Percentiles rank a stretch among this genome's conserved stretches.
phyloP scores from a whole-genome alignment of 78 protist genomes.

The Dictyostelium discoideum region dicty_2.7 NC_007089.4:5001001-5001500 shows the following conservation, averaged over 20 bases:
- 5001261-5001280: neutral
- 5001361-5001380: neutral
- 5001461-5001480: neutral
- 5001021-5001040: slow-evolving; percentile 21
- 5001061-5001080: slow-evolving; percentile 45
- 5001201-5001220: neutral
- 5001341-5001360: neutral
- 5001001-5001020: neutral
- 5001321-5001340: neutral
- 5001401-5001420: neutral
- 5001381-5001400: neutral
- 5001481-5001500: neutral
- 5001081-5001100: slow-evolving; percentile 56
- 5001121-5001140: neutral
- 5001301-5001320: neutral
- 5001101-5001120: neutral
- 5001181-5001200: neutral
- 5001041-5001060: neutral
- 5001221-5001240: neutral
- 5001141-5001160: neutral
- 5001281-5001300: slow-evolving; percentile 6
- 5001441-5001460: neutral
- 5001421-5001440: neutral
- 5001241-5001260: neutral
- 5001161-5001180: neutral